These are phyloP conservation scores for Hyaloperonospora arabidopsidis DNA, from an alignment of 352 stramenopile genomes.

Conservation along the genomic window DNA sequence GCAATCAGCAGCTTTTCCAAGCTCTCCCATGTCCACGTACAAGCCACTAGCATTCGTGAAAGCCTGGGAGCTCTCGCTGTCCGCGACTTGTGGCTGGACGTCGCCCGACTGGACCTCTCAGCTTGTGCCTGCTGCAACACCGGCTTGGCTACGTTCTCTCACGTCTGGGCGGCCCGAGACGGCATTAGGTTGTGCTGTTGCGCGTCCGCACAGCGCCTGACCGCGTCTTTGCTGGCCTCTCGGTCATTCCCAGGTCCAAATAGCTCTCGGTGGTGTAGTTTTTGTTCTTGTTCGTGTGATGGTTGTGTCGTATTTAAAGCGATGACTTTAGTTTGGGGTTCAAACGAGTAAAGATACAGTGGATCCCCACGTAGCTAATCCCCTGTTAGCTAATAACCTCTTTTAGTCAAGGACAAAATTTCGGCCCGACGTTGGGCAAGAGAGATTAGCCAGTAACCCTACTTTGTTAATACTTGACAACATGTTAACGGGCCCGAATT, in stretches of 20 bases:
- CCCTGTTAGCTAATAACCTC: no score
- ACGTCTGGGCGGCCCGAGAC: slow-evolving; percentile 66
- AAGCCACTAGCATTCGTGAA: slow-evolving; percentile 56
- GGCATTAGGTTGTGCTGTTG: slow-evolving; percentile 67
- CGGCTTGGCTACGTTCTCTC: slow-evolving; percentile 71
- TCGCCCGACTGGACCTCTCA: slow-evolving; percentile 28
- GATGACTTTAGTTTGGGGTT: no score
- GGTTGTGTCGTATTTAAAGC: no score
- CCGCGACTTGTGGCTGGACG: slow-evolving; percentile 23
- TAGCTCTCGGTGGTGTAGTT: no score
- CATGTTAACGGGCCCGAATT: no score
- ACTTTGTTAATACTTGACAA: no score
- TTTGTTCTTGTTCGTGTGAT: no score
- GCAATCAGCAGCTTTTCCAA: slow-evolving; percentile 77
- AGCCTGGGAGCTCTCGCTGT: slow-evolving; percentile 38
- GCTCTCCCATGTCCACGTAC: slow-evolving; percentile 77
- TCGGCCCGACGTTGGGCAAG: no score
- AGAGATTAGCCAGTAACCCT: no score
- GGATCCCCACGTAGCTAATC: no score
- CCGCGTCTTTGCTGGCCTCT: slow-evolving; percentile 51
- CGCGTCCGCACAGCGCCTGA: slow-evolving; percentile 45
- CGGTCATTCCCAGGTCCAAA: slow-evolving; percentile 59
- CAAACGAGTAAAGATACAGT: no score
- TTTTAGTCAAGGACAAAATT: no score
- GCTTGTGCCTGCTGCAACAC: slow-evolving; percentile 64